phyloP scores from a whole-genome alignment of 768 basidiomycete species.

The Thelephora ganbajun region DNA sequence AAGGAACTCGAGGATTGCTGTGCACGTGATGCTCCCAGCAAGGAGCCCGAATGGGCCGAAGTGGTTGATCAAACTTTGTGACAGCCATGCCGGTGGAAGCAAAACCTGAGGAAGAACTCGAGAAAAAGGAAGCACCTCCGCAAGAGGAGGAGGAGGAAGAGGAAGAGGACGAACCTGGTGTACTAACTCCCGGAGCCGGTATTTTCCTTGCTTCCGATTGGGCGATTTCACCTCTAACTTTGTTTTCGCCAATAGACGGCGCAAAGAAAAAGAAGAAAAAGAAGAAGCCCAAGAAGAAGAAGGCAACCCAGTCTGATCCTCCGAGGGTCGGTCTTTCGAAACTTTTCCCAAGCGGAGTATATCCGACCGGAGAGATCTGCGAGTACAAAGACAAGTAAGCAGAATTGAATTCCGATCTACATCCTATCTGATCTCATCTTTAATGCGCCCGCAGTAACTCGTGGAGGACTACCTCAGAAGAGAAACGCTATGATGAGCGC shows the following conservation, averaged over 20 bases:
- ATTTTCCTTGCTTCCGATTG: background rate
- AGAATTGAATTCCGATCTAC: background rate
- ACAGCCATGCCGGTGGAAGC: background rate
- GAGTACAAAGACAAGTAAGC: constrained; percentile 84
- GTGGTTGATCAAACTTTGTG: constrained; percentile 1
- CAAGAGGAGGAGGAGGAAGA: background rate
- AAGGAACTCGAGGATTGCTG: constrained; percentile 17
- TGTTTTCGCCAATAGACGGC: constrained; percentile 22
- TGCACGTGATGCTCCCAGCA: constrained; percentile 10
- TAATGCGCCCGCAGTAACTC: constrained; percentile 44
- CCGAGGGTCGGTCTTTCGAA: constrained; percentile 82
- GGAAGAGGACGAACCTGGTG: background rate
- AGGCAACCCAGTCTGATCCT: constrained; percentile 73
- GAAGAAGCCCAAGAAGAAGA: constrained; percentile 81
- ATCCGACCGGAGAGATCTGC: constrained; percentile 84
- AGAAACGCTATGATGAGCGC: constrained; percentile 74
- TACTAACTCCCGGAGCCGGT: background rate
- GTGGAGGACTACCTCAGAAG: constrained; percentile 83
- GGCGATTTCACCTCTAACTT: background rate
- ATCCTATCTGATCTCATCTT: background rate
- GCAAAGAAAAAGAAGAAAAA: constrained; percentile 85
- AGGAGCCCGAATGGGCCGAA: too few relatives aligned
- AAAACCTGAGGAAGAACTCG: background rate
- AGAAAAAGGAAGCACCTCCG: background rate
- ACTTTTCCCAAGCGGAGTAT: constrained; percentile 75